Conservation (phyloP, 164 flowering plant genomes). For the Tetrastigma voinierianum region DNA sequence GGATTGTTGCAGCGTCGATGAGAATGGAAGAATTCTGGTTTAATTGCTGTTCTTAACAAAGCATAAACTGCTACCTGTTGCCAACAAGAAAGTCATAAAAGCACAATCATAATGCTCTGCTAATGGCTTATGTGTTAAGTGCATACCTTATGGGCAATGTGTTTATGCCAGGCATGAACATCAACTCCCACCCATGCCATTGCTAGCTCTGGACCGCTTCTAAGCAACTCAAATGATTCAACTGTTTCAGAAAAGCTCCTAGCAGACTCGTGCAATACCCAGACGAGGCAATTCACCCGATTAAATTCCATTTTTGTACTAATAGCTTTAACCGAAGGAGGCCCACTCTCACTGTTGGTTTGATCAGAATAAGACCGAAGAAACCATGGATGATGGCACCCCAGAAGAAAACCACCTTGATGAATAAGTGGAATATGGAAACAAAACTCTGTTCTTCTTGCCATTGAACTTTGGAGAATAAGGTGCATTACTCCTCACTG, state of each 20-base stretch:
- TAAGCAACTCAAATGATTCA: slow-evolving; percentile 31
- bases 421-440: slow-evolving; percentile 8
- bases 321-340: slow-evolving; percentile 4
- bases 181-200: slow-evolving; percentile 73
- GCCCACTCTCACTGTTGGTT: slow-evolving; percentile 15
- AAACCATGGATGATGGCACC: slow-evolving; percentile 20
- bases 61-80: no score
- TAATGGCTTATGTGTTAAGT: neutral
- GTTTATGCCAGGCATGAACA: slow-evolving; percentile 65
- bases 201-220: slow-evolving; percentile 45
- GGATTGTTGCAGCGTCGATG: slow-evolving; percentile 29
- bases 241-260: slow-evolving; percentile 46
- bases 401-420: slow-evolving; percentile 15
- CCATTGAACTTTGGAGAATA: slow-evolving; percentile 13
- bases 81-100: slow-evolving; percentile 1
- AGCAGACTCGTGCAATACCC: slow-evolving; percentile 58
- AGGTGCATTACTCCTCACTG: neutral
- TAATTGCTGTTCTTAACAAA: no score
- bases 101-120: neutral
- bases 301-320: slow-evolving; percentile 20
- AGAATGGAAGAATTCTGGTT: slow-evolving; percentile 1
- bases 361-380: slow-evolving; percentile 24
- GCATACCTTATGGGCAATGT: slow-evolving; percentile 53
- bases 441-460: slow-evolving; percentile 18
- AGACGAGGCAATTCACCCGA: slow-evolving; percentile 44